Base-by-base conservation (phyloP, 257 asterid species). In the Solanum etuberosum region DNA sequence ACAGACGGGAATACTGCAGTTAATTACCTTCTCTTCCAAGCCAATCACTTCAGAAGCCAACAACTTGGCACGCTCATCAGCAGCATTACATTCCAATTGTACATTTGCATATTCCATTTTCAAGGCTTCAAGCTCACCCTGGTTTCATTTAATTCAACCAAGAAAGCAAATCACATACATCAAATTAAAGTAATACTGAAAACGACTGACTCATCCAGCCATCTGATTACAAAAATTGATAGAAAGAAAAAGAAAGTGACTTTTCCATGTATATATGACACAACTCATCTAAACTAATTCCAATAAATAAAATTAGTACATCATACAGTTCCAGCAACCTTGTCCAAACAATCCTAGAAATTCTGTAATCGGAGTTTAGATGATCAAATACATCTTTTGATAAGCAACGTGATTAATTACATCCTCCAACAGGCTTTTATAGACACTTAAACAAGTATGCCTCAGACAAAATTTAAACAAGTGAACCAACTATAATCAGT, bases 41-140 rank as follows among this genome's bases (percentile, higher is more conserved):
- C 92, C 97, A 91, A 97, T 97, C 87, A 97, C 98, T 94, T 97
- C 99, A 84, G 99, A 93, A 82, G 98, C 99, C 91, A 97, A 92
- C 78, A 97, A 90, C 86, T 95, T 97, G 86, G 98, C 96, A 18
- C 98, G 98, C 88, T 97, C 99, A 93, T 97, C 99, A 84, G 99
- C 99, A 71, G 99, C 99, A 91, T 91, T 92, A 88, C 98, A 97
- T 93, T 96, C 99, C 90, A 97, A 88, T 84, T 92, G 98, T 46
- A 93, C 98, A 93, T 96, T 95, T 87, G 92, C 89, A 87, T 92
- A 96, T 90, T 95, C 98, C 48, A 90, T 89, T 92, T 89, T 93
- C 87, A 95, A 91, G 85, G 98, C 90, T 86, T 96, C 96, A 88
- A 97, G 98, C 93, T 94, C 98, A 88, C 80, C 96, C 99, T 97